Evolutionary conservation across 108 stramenopile species (phyloP), one percentile per base, ranked within the genome.

Genomic region (Mediolabrus comicus): DNA sequence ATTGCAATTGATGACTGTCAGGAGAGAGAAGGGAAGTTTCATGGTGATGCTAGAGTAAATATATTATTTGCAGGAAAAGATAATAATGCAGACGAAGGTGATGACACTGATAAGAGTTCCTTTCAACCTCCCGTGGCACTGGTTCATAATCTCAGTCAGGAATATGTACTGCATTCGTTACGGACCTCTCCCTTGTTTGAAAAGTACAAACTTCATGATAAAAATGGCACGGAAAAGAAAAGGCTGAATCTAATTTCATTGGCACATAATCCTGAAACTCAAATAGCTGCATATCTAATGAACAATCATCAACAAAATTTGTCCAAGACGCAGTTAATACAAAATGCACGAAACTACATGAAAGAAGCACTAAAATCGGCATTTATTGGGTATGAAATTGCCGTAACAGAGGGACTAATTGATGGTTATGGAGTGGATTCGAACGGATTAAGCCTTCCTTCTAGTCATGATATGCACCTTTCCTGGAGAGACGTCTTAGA

Each of bases 211-310:
- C 7, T 53, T 51, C n/a, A 13, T 26, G 31, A 19, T 28, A 60
- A 72, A 29, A 62, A 52, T 58, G 35, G n/a, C 3, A 8, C 33
- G 32, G 4, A 6, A 14, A 35, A 22, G 14, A 62, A 32, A 3
- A 78, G 81, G 9, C 25, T 88, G 4, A 46, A 64, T 11, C 57
- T 89, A 1, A 65, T 86, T 12, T 84, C 77, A 27, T 56, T 86
- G 79, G 65, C 84, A 6, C 87, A 92, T 67, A 92, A 92, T 70
- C 86, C 89, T 12, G 89, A 89, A 62, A 81, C 80, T 6, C 87
- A 85, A 43, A 60, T 71, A 8, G 75, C 75, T 13, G 75, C 80
- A 35, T 70, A 58, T 51, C 49, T 71, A 4, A 71, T 83, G 5
- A 35, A 84, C 49, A 66, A 81, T 39, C 62, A 72, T 27, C 27